Conservation (phyloP, 208 protist genomes). For the Wallacemonas sp. region DNA sequence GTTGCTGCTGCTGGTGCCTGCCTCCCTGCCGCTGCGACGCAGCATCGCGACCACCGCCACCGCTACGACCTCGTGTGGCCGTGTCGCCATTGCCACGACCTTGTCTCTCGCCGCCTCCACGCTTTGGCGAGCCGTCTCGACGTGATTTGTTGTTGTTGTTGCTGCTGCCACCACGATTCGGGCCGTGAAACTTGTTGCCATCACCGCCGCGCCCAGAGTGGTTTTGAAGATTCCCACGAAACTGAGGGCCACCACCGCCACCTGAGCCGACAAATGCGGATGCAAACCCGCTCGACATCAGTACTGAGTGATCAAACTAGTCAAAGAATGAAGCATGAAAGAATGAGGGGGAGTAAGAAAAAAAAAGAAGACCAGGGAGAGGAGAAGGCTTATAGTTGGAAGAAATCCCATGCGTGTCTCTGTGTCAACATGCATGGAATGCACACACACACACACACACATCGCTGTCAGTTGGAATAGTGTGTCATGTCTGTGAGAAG, state of each 20-base stretch:
- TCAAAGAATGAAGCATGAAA: too few relatives aligned
- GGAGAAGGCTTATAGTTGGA: too few relatives aligned
- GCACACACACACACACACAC: too few relatives aligned
- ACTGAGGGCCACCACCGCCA: not conserved
- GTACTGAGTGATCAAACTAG: too few relatives aligned
- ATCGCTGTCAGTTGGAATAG: too few relatives aligned
- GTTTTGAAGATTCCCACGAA: too few relatives aligned
- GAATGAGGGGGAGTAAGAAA: too few relatives aligned
- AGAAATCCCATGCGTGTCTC: too few relatives aligned
- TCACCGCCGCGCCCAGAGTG: conserved; percentile 4
- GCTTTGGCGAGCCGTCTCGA: not conserved
- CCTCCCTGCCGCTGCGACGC: not conserved
- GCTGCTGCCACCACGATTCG: conserved; percentile 4
- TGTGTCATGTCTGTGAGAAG: not conserved
- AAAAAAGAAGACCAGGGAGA: not conserved
- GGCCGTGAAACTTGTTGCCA: not conserved
- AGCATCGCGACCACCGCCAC: not conserved
- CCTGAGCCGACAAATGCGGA: conserved; percentile 4
- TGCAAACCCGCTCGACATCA: conserved; percentile 13
- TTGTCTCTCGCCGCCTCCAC: not conserved
- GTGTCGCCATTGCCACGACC: not conserved
- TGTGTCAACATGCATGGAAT: too few relatives aligned
- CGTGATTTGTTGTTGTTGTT: conserved; percentile 13
- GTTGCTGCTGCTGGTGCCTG: conserved; percentile 6
- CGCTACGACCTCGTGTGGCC: not conserved